These are phyloP conservation scores for Tulasnella calospora DNA, from an alignment of 768 basidiomycete species.

Conservation along the genomic window DNA sequence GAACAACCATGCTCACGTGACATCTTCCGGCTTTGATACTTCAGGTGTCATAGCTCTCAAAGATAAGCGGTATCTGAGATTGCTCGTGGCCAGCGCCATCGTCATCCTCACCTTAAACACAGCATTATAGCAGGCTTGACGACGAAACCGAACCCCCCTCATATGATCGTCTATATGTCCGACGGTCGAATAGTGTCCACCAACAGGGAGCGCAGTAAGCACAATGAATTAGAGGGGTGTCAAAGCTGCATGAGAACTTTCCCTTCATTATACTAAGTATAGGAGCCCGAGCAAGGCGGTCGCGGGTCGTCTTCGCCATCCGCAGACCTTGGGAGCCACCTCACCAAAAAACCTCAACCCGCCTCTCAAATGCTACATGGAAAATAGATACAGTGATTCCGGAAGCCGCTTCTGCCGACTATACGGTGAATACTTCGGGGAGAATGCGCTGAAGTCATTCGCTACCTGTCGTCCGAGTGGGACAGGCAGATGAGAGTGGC, in stretches of 20 bases:
- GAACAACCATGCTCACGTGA: too few species aligned
- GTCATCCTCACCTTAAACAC: too few species aligned
- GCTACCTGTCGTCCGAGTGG: not conserved
- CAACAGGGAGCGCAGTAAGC: not conserved
- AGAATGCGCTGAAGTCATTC: not conserved
- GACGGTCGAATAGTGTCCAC: not conserved
- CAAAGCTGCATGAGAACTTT: not conserved
- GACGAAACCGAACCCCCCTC: not conserved
- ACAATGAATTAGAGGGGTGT: not conserved
- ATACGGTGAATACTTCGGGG: not conserved
- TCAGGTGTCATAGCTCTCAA: too few species aligned
- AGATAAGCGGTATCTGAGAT: too few species aligned
- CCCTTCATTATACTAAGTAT: not conserved
- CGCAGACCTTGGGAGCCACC: slow-evolving; percentile 48
- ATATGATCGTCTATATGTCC: not conserved
- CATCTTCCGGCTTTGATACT: too few species aligned
- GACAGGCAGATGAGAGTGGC: not conserved
- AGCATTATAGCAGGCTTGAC: too few species aligned
- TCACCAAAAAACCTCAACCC: slow-evolving; percentile 35
- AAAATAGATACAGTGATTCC: not conserved
- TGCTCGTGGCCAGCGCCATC: too few species aligned
- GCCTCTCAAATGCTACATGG: not conserved
- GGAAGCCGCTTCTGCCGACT: not conserved
- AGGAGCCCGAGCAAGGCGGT: slow-evolving; percentile 87
- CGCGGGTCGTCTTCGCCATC: slow-evolving; percentile 53